Base-by-base conservation (phyloP, 768 basidiomycete genomes). In the Stropharia rugosoannulata region DNA sequence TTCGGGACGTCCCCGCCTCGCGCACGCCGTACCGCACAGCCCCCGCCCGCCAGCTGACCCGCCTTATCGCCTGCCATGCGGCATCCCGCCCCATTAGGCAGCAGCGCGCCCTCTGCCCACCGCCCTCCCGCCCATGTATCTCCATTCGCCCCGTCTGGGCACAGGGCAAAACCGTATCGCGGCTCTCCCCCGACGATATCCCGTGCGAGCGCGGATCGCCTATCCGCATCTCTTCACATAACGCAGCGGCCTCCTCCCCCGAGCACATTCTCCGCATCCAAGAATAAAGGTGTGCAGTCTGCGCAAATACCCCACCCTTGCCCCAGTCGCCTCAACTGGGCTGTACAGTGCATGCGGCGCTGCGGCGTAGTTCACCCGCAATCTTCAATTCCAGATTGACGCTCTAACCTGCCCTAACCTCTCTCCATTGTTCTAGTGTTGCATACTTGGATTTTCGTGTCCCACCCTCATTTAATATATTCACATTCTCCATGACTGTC, bases 101-200 rank as follows among this genome's bases (percentile, higher is more conserved):
- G 48, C 25, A 42, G 36, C 40, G 22, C 52, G 32, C 45, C 15
- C 15, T n/a, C 40, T 38, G 45, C 53, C 7, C 10, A 35, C 15
- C 18, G 43, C 29, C 25, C 47, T 27, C 40, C 32, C 39, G 25
- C 38, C 51, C 48, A 36, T 10, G 22, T 22, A 32, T 32, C 29
- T 32, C 29, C 7, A 32, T 32, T 32, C 22, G 4, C 22, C 22
- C 22, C 1, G 22, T 4, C 29, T 32, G 56, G 56, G 59, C 51
- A 51, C 11, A 62, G 58, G 61, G 58, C 49, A 55, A 48, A 40
- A 29, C 44, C n/a, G 16, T 53, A n/a, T n/a, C n/a, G n/a, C n/a
- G n/a, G n/a, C n/a, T n/a, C n/a, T n/a, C n/a, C 44, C 38, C 62
- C 62, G 62, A 62, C 55, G 56, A 58, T 56, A 57, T 43, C 59